Base-by-base conservation (phyloP, 192 early-diverging fungal species). In the Umbelopsis sp. region DNA sequence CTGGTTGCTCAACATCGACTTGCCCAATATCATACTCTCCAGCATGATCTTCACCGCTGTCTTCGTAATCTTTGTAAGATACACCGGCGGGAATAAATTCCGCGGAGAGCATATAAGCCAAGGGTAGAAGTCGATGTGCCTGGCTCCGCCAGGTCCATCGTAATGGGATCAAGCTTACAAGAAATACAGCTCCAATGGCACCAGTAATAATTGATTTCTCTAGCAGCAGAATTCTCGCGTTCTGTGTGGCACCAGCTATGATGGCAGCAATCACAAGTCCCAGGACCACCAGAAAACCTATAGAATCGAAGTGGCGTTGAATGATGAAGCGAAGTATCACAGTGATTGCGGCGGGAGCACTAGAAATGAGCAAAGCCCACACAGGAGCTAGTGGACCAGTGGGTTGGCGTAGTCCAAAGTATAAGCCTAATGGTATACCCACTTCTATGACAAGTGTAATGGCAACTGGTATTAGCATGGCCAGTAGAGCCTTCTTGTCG, bases 341-440 rank as follows among this genome's bases (percentile, higher is more conserved):
- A 7, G 20, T 12, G 5, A 66, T 4, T 0, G 23, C 8, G 4
- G 64, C 37, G 2, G 64, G 64, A 5, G n/a, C 16, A 41, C 64
- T 23, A 13, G 64, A 16, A 9, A 66, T 23, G 3, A 66, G 44
- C 13, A 66, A 27, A 7, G 64, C 64, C 61, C 61, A 64, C 30
- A 64, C 61, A 21, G 61, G 61, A 35, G 10, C 30, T 0, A 64
- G 61, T 64, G 61, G 61, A 13, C 61, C 61, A 44, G 30, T 64
- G 9, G 61, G 61, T 35, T 64, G 61, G 30, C 41, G 61, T 13
- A 64, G 27, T 3, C 61, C 61, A 64, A 64, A 64, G 33, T 44
- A 64, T 33, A 64, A 30, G 4, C 61, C 61, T 20, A 64, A 64
- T 1, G 61, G 61, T 37, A 64, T n/a, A 45, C 16, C 61, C 0